Evolutionary conservation across 2,329 filamentous ascomycete species (phyloP), one percentile per base, ranked within the genome.

Genomic region (Venturia effusa): DNA sequence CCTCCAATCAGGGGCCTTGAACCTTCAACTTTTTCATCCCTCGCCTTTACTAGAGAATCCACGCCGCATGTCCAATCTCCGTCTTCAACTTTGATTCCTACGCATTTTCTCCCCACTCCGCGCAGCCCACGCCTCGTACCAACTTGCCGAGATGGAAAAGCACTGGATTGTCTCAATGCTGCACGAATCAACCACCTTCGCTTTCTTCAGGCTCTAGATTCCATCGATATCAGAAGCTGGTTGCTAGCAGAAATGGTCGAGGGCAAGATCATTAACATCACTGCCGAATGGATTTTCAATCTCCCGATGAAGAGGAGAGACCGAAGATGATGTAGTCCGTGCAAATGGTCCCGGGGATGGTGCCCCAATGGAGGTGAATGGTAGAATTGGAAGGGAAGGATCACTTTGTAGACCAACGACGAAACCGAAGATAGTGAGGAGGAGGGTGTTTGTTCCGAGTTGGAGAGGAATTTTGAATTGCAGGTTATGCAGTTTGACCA

Each of bases 271-370:
- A 71, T 94, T 94, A 68, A 92, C 89, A 67, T 94, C 90, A 67
- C 86, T 81, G 65, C 90, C 90, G 73, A 94, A 94, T 7, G 90
- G 90, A 70, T 94, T 91, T 74, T 94, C 90, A 67, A 94, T 88
- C 75, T 94, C 89, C 90, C 90, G 69, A 93, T 93, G 67, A 84
- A 80, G 5, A 84, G 82, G 59, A 94, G 59, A 94, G 84, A 30
- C 89, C 89, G 66, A 94, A 83, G 72, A 94, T 93, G 68, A 94
- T 93, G 74, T 93, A 94, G 3, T 88, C 86, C 2, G 87, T 87
- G 59, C 74, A 62, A 22, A 64, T 59, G 59, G 86, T 87, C 40
- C 86, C 90, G 0, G 90, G 90, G 67, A 94, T 92, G 13, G 90
- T 88, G 67, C 92, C 81, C 87, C 88, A 94, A 7, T 75, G 69